These are phyloP conservation scores for Penicillium psychrofluorescens DNA, from an alignment of 495 filamentous ascomycete genomes.

Conservation along the genomic window DNA sequence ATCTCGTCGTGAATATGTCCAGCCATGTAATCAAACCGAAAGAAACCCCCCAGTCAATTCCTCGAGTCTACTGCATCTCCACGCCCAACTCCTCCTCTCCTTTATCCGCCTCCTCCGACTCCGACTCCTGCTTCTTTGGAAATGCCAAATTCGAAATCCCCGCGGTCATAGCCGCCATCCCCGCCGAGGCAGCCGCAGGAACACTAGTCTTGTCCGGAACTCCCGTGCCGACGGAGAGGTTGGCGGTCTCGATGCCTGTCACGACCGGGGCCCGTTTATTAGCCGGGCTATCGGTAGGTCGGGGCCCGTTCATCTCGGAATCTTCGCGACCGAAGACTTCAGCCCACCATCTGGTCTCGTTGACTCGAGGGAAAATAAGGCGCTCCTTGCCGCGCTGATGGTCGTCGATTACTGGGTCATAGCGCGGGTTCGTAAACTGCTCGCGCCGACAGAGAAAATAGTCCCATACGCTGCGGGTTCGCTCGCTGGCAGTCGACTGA, in stretches of 20 bases:
- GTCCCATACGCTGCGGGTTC: constrained; percentile 88
- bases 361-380: constrained; percentile 67
- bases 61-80: constrained; percentile 35
- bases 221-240: constrained; percentile 22
- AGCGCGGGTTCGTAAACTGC: constrained; percentile 76
- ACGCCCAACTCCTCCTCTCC: constrained; percentile 34
- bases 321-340: constrained; percentile 80
- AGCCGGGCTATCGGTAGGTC: constrained; percentile 14
- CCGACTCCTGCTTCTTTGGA: constrained; percentile 17
- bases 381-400: constrained; percentile 68
- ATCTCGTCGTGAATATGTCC: constrained; percentile 1
- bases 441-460: constrained; percentile 77
- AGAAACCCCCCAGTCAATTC: neutral
- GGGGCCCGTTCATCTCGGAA: constrained; percentile 82
- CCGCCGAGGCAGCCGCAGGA: constrained; percentile 18
- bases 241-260: constrained; percentile 41
- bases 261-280: constrained; percentile 26
- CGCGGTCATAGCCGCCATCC: constrained; percentile 30
- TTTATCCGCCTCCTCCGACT: constrained; percentile 9
- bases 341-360: constrained; percentile 81
- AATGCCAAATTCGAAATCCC: constrained; percentile 37
- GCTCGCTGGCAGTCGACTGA: constrained; percentile 61
- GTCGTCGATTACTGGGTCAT: constrained; percentile 72
- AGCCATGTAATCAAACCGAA: neutral
- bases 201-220: constrained; percentile 14